phyloP scores from a whole-genome alignment of 306 rosid species.

The Cucumis hystrix region DNA sequence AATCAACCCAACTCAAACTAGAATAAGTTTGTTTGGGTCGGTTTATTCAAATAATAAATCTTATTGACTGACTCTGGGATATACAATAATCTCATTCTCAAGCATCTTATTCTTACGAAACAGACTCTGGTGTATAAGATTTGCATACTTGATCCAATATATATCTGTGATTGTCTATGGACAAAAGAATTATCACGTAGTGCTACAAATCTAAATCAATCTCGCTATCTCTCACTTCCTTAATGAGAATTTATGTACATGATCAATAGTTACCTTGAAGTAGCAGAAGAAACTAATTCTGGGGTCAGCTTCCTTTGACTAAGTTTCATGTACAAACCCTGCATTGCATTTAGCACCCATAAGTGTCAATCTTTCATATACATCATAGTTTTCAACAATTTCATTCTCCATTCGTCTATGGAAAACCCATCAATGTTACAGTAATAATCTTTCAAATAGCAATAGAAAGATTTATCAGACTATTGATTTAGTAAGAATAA shows the following conservation, averaged over 20 bases:
- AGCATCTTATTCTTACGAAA: not conserved
- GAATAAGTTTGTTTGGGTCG: not conserved
- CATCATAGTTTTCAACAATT: not conserved
- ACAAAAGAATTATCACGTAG: not conserved
- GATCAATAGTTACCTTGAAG: constrained; percentile 1
- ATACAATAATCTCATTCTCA: not conserved
- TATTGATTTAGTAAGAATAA: not conserved
- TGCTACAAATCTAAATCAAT: not conserved
- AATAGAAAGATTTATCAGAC: not conserved
- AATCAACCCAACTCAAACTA: not conserved
- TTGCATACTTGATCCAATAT: not conserved
- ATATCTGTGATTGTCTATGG: not conserved
- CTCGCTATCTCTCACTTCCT: not conserved
- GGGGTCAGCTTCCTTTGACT: constrained; percentile 40
- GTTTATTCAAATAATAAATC: not conserved
- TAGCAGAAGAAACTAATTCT: constrained; percentile 14
- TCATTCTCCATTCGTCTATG: not conserved
- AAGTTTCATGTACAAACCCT: constrained; percentile 95
- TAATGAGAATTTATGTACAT: not conserved
- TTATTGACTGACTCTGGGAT: not conserved
- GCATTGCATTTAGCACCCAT: constrained; percentile 42
- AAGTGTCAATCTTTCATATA: not conserved
- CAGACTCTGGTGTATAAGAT: not conserved
- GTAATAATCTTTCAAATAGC: not conserved
- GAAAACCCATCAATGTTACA: not conserved